These are phyloP conservation scores for Pyrenochaeta sp. DNA, from an alignment of 2,329 filamentous ascomycete genomes.

Conservation along the genomic window DNA sequence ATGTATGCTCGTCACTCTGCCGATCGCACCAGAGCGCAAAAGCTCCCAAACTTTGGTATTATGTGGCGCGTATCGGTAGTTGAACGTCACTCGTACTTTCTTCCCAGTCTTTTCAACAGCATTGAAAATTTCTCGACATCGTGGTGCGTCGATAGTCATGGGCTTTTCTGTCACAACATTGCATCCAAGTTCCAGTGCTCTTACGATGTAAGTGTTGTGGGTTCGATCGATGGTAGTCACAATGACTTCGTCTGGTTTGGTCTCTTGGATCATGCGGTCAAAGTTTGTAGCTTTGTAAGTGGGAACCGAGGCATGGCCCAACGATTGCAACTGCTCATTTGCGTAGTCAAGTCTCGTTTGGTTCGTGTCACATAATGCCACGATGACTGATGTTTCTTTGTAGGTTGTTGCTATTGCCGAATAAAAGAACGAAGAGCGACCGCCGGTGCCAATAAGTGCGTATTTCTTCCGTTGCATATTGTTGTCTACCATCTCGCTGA, in stretches of 20 bases:
- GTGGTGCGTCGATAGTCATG: constrained; percentile 68
- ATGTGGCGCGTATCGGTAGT: constrained; percentile 72
- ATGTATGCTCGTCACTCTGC: constrained; percentile 64
- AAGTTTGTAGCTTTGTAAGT: constrained; percentile 65
- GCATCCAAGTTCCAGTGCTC: constrained; percentile 67
- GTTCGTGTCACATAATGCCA: constrained; percentile 68
- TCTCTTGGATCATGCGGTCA: constrained; percentile 66
- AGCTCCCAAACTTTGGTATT: constrained; percentile 68
- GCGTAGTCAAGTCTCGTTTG: constrained; percentile 67
- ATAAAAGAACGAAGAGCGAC: constrained; percentile 69
- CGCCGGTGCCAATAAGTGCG: constrained; percentile 67
- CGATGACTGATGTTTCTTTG: constrained; percentile 59
- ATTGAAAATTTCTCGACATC: constrained; percentile 64
- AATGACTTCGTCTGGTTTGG: constrained; percentile 68
- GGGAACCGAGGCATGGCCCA: constrained; percentile 61
- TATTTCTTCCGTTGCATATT: constrained; percentile 48
- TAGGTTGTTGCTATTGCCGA: constrained; percentile 65
- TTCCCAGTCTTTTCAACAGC: constrained; percentile 61
- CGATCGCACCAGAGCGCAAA: constrained; percentile 63
- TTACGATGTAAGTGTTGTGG: constrained; percentile 68
- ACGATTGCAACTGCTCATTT: constrained; percentile 57
- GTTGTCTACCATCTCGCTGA: constrained; percentile 15
- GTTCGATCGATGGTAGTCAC: constrained; percentile 71
- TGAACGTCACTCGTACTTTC: constrained; percentile 67
- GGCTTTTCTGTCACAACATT: constrained; percentile 71